These are phyloP conservation scores for Sporothrix luriei DNA, from an alignment of 2,329 filamentous ascomycete genomes.

Conservation along the genomic window DNA sequence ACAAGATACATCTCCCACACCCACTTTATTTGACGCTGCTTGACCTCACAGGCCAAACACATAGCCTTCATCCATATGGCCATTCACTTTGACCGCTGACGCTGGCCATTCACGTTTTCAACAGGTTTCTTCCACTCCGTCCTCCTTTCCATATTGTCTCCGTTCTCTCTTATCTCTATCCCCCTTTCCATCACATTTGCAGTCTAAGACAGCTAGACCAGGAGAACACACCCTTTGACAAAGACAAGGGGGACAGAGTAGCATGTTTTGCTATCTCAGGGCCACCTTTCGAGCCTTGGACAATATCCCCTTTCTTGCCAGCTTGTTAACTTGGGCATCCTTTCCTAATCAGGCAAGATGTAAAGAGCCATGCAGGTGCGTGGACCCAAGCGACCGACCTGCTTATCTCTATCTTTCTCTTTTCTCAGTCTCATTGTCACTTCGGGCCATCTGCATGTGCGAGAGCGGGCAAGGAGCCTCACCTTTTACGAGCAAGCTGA, in stretches of 20 bases:
- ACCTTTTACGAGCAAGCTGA: not conserved
- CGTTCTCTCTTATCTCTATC: not conserved
- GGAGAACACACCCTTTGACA: not conserved
- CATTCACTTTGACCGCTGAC: not conserved
- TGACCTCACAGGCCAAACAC: not conserved
- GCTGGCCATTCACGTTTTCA: constrained; percentile 17
- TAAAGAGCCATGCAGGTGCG: constrained; percentile 11
- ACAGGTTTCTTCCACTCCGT: not conserved
- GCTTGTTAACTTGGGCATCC: not conserved
- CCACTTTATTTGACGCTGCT: not conserved
- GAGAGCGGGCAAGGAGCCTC: constrained; percentile 1
- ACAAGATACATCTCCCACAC: not conserved
- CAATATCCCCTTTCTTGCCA: not conserved
- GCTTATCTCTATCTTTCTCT: not conserved
- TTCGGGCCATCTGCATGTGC: constrained; percentile 16
- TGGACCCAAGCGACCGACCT: constrained; percentile 22
- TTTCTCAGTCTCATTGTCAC: not conserved
- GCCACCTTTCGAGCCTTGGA: not conserved
- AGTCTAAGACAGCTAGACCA: constrained; percentile 23
- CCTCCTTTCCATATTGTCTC: not conserved
- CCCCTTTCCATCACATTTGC: not conserved
- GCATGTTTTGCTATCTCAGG: constrained; percentile 4
- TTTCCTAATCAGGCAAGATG: constrained; percentile 27
- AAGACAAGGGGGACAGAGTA: not conserved
- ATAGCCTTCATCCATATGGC: not conserved